Evolutionary conservation across 768 basidiomycete species (phyloP).

Genomic region (Myochromella boudieri): DNA sequence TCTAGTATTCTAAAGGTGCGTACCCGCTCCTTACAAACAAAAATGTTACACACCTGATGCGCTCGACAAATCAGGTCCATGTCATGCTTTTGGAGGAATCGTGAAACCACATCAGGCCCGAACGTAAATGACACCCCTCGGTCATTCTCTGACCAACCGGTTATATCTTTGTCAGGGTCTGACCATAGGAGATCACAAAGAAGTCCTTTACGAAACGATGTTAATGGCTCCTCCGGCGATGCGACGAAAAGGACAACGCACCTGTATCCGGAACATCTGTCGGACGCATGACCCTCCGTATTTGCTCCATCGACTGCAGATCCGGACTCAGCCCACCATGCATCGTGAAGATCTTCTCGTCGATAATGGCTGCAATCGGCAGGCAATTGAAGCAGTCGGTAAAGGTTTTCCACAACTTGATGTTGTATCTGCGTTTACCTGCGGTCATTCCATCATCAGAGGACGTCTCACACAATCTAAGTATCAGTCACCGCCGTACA

Average conservation of each 20-base stretch:
- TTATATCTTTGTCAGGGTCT: constrained; percentile 99
- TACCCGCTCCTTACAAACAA: not conserved
- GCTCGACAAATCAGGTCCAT: constrained; percentile 99
- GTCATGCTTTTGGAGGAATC: constrained; percentile 99
- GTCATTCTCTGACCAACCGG: constrained; percentile 99
- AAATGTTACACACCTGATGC: constrained; percentile 73
- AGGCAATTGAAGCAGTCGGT: constrained; percentile 99
- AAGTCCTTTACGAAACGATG: constrained; percentile 53
- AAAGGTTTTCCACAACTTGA: constrained; percentile 99
- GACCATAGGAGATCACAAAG: constrained; percentile 98
- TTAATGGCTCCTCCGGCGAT: not conserved
- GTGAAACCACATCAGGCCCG: constrained; percentile 95
- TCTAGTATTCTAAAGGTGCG: not conserved
- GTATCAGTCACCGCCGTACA: too few species aligned
- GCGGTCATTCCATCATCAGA: constrained; percentile 8
- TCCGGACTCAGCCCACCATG: constrained; percentile 97
- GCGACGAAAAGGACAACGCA: constrained; percentile 31
- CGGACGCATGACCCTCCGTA: constrained; percentile 97
- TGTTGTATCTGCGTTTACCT: constrained; percentile 99
- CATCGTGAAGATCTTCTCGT: constrained; percentile 99
- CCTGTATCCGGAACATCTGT: constrained; percentile 99
- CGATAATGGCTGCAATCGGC: constrained; percentile 98
- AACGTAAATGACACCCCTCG: constrained; percentile 99
- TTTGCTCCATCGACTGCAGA: constrained; percentile 99
- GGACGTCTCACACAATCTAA: not conserved